Percentiles rank a stretch among this genome's conserved stretches.
Evolutionary conservation across 2,329 filamentous ascomycete genomes (phyloP).

Genomic region (Aspergillus brunneoviolaceus): DNA sequence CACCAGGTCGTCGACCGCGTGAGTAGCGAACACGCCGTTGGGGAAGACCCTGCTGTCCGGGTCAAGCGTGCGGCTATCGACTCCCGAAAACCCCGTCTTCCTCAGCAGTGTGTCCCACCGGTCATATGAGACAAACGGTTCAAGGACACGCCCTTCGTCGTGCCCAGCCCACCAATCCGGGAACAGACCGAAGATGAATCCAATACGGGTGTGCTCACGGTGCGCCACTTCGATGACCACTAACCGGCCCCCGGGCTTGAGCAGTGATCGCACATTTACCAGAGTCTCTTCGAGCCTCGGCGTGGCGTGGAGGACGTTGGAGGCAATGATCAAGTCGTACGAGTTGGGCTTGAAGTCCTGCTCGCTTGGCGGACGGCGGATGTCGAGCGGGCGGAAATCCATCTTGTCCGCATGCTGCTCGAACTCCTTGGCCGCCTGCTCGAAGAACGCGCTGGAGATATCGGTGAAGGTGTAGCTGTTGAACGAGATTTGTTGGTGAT

Average conservation of each 20-base stretch:
- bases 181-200: constrained; percentile 1
- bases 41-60: not conserved
- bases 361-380: constrained; percentile 27
- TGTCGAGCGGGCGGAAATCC: constrained; percentile 30
- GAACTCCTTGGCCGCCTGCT: constrained; percentile 27
- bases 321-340: constrained; percentile 38
- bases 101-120: not conserved
- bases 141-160: not conserved
- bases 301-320: constrained; percentile 43
- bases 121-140: not conserved
- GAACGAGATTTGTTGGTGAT: constrained; percentile 26
- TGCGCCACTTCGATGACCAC: not conserved
- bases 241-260: constrained; percentile 13
- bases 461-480: constrained; percentile 48
- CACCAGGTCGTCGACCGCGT: constrained; percentile 3
- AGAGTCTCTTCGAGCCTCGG: constrained; percentile 22
- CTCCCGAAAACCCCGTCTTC: not conserved
- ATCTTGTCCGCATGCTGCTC: constrained; percentile 15
- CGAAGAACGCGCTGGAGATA: constrained; percentile 45
- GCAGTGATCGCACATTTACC: constrained; percentile 28
- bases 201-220: not conserved
- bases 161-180: constrained; percentile 5
- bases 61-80: not conserved
- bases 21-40: not conserved
- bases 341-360: constrained; percentile 35